Base-by-base conservation (phyloP, 2,329 filamentous ascomycete species). In the Didymella sp. region DNA sequence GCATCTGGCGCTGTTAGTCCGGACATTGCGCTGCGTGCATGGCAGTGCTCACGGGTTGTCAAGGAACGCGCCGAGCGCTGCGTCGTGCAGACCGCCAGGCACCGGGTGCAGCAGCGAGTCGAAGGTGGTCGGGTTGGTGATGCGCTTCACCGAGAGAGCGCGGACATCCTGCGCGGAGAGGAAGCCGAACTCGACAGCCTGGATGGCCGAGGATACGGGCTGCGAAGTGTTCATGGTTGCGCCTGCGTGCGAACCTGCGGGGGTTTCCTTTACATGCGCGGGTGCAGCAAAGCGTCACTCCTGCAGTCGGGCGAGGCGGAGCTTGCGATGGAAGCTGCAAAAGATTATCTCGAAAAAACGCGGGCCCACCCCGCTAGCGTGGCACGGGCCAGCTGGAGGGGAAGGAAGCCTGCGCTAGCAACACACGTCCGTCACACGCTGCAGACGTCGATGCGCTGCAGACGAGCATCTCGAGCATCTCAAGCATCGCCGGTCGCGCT, bases 121-220 rank as follows among this genome's bases (percentile, higher is more conserved):
- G 76, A 98, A 95, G n/a, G 95, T 96, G 65, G 86, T 91, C 48
- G 92, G 89, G 80, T 96, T 96, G 73, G 96, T 90, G 69, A 99
- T 96, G 77, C 88, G 87, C 81, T 95, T 95, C 66, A 97, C 95
- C 8, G 95, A 99, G 68, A 98, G 87, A 59, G 88, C 85, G 74
- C 88, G 88, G 74, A 99, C 92, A 77, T 99, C 94, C 59, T 89
- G 83, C 48, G 88, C 83, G 19, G 90, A 87, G 66, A 98, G 86
- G 73, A 96, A 91, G 42, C 87, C 88, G 77, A 99, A 99, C 75
- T 96, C 91, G 72, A 99, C 91, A 74, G 89, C 89, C 75, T 89
- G 86, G 71, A 99, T 89, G 73, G 88, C 84, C 71, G 92, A 96
- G 63, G 90, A 84, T 61, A 96, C 85, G 41, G 95, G 93, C 73